Base-by-base conservation (phyloP, 2,329 filamentous ascomycete species). In the Thermoascus crustaceus region DNA sequence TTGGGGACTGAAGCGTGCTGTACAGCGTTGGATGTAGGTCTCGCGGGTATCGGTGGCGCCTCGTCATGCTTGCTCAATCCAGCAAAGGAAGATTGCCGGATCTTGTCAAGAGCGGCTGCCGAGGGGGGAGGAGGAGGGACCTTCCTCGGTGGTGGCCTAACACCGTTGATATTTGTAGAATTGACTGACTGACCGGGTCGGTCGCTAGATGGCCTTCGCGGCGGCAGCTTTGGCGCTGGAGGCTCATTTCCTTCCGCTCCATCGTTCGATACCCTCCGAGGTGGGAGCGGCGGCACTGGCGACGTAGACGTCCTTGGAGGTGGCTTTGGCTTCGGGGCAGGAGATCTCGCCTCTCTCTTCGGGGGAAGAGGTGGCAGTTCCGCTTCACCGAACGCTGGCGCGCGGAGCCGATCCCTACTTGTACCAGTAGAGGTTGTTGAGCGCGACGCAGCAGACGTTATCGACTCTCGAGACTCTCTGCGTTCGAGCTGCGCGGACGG, bases 351-450 rank as follows among this genome's bases (percentile, higher is more conserved):
- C n/a, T 52, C 54, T 35, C 60, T 55, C 46, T 69, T 75, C 1
- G 70, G 66, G 32, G 73, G 74, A 22, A 78, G 57, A 19, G 68
- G 61, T 34, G 76, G 76, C 7, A 78, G 55, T 23, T 67, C 64
- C 9, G 66, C 54, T 32, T 73, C 68, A 40, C 75, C 72, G 57
- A 70, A 80, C 30, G 69, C 68, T 7, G 76, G 76, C 4, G 75
- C 72, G 47, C 68, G 67, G 31, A 72, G n/a, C 57, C 27, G 62
- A 57, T 38, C 58, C 17, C 57, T 55, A 22, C 57, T 64, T 16
- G 64, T 60, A 33, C 62, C 64, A 23, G 63, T 63, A 2, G 72
- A 73, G 6, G 61, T 57, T 32, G 65, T 66, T 8, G 73, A 75
- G 7, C 69, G 52, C 4, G 67, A 71, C 3, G 67, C 71, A 58